Evolutionary conservation across 108 stramenopile genomes (phyloP).

Genomic region (Skeletonema menzelii): DNA sequence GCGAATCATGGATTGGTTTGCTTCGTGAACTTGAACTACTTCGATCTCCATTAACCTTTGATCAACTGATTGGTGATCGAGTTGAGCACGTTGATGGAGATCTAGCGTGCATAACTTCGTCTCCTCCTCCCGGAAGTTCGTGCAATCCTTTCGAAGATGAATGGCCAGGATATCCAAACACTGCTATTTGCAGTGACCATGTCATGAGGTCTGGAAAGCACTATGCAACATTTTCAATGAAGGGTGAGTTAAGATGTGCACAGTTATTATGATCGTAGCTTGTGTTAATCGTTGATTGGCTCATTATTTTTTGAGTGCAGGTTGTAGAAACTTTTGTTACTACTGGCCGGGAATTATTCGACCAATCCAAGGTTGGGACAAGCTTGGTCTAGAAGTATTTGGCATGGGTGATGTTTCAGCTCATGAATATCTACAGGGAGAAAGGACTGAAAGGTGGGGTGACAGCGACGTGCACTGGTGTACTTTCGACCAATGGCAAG

Average conservation of each 20-base stretch:
- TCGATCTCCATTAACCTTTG: neutral
- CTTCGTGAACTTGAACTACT: neutral
- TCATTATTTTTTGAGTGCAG: neutral
- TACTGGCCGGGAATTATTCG: neutral
- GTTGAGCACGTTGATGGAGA: neutral
- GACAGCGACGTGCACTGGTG: neutral
- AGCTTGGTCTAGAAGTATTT: neutral
- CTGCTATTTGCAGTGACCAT: neutral
- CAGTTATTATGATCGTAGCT: too few species aligned
- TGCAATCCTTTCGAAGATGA: neutral
- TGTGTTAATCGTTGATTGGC: too few species aligned
- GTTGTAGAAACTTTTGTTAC: neutral
- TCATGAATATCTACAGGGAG: neutral
- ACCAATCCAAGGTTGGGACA: neutral
- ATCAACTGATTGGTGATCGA: neutral
- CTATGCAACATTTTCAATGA: constrained; percentile 1
- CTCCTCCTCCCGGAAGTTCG: neutral
- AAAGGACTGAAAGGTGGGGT: neutral
- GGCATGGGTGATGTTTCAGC: neutral
- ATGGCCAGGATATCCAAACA: neutral
- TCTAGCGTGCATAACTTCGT: neutral
- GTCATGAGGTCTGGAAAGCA: constrained; percentile 7
- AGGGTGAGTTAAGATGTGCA: too few species aligned
- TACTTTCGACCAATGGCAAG: neutral
- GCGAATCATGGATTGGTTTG: neutral